Base-by-base conservation (phyloP, 2,329 filamentous ascomycete genomes). In the Verticillium isaacii region DNA sequence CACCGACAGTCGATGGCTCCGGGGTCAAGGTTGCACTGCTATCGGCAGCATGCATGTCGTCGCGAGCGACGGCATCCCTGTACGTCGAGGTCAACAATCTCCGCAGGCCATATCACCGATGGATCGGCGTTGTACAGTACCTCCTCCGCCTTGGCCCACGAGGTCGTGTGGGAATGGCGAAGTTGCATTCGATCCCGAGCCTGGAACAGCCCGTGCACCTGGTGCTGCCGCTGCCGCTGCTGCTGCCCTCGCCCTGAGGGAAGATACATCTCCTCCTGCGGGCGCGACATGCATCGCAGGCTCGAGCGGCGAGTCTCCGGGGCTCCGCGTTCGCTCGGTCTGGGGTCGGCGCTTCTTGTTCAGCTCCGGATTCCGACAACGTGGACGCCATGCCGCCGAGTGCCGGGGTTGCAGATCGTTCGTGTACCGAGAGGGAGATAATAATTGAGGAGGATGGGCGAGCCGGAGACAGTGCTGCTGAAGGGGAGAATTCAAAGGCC, bases 401-500 rank as follows among this genome's bases (percentile, higher is more conserved):
- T 14, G 9, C 17, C 17, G 39, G 39, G 17, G 14, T 8, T n/a
- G 39, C 3, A 5, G 12, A 14, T 62, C 14, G 54, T n/a, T n/a
- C 23, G 54, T 19, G 9, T 34, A 5, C 29, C 34, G 32, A 23
- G 23, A 19, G 55, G 55, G 52, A 45, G 56, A 57, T 56, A n/a
- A 19, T 23, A 23, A 61, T 58, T 41, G 54, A 58, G 57, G 61
- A 59, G 52, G 58, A 29, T 32, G 14, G 36, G 5, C 5, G 34
- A 41, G 15, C 36, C 32, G 39, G 58, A 60, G 58, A 58, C 55
- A 36, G 14, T 5, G 60, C 15, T 29, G 56, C 58, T 32, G 60
- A 57, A 59, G 63, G 61, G 63, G 63, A 62, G 61, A 63, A 64
- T 94, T 4, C 76, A 81, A 1, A 94, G 75, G 0, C 75, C 80